A percentile compares a stretch with the other conserved stretches of the same genome.
These are phyloP conservation scores for Arthrobotrys sphaeroides DNA, from an alignment of 2,329 filamentous ascomycete genomes.

Conservation along the genomic window DNA sequence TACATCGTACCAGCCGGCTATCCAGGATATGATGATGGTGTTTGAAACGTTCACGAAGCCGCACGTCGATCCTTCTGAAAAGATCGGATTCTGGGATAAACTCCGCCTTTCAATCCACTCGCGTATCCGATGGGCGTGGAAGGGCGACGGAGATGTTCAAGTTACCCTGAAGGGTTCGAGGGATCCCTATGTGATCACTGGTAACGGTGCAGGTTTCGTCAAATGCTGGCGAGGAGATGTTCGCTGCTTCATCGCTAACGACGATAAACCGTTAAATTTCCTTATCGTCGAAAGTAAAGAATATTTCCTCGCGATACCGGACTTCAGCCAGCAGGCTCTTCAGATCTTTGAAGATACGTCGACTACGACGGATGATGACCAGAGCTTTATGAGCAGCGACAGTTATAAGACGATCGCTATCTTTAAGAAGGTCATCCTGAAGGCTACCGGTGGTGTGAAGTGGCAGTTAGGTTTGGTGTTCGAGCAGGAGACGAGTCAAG, in stretches of 20 bases:
- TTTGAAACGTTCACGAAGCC: constrained; percentile 98
- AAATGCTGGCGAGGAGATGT: constrained; percentile 99
- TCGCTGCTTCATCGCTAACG: constrained; percentile 81
- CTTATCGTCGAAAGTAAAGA: constrained; percentile 96
- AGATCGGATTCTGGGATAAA: constrained; percentile 98
- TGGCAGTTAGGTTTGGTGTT: constrained; percentile 93
- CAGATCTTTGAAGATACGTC: constrained; percentile 65
- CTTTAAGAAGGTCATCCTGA: constrained; percentile 99
- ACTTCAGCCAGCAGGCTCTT: constrained; percentile 87
- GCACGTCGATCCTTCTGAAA: constrained; percentile 89
- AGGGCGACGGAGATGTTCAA: constrained; percentile 91
- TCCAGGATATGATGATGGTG: constrained; percentile 99
- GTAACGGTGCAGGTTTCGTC: constrained; percentile 90
- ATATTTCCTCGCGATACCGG: constrained; percentile 91
- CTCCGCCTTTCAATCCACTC: constrained; percentile 94
- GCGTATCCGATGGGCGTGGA: constrained; percentile 84
- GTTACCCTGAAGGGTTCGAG: constrained; percentile 88
- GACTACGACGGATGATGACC: constrained; percentile 66
- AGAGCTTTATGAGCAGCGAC: constrained; percentile 71
- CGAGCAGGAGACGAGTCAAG: constrained; percentile 79
- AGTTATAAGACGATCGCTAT: constrained; percentile 77
- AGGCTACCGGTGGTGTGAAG: constrained; percentile 92
- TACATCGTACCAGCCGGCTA: constrained; percentile 94
- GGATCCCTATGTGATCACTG: constrained; percentile 92
- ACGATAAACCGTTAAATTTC: constrained; percentile 88